Base-by-base conservation (phyloP, 2,329 filamentous ascomycete species). In the Dendrostoma leiphaemia region DNA sequence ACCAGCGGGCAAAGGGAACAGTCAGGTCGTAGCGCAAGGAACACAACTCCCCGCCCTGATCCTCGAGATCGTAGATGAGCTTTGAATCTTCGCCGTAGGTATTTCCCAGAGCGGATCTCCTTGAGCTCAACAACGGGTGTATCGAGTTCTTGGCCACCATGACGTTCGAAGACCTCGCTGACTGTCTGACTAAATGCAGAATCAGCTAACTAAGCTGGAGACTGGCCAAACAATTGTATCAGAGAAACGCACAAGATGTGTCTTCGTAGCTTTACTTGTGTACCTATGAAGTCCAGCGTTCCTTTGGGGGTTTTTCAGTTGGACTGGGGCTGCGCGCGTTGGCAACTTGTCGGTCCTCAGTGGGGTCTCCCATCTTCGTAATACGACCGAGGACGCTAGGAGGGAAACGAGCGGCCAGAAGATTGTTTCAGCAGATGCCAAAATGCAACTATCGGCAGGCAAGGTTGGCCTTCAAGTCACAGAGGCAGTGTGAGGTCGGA, bases 1-100 rank as follows among this genome's bases (percentile, higher is more conserved):
- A 81, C 85, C 89, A 97, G 65, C 92, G 86, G 58, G 92, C 92
- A 67, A 96, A 94, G 19, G 88, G 87, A 8, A 91, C 88, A 0
- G 89, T 91, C 61, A 93, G 72, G 66, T 93, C 90, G 72, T 93
- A 94, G 63, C 90, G 83, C 60, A 93, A 78, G 15, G 89, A 90
- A 72, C 87, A 90, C 56, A 91, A 77, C 74, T 94, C 89, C 60
- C 90, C 90, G 61, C 89, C 90, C 68, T 94, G 89, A 66, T 94
- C 89, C 61, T 86, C 85, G 59, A 93, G 80, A 67, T 93, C 88
- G 74, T 93, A 93, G 71, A 92, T 91, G 66, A 91, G 64, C 55
- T 67, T 66, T n/a, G 63, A 64, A 54, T 69, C 68, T 61, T 70
- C 65, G 57, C 68, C 66, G n/a, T n/a, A n/a, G n/a, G 57, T 64